Evolutionary conservation across 2,329 filamentous ascomycete species (phyloP), one percentile per base, ranked within the genome.

Genomic region (Pyricularia sp.): DNA sequence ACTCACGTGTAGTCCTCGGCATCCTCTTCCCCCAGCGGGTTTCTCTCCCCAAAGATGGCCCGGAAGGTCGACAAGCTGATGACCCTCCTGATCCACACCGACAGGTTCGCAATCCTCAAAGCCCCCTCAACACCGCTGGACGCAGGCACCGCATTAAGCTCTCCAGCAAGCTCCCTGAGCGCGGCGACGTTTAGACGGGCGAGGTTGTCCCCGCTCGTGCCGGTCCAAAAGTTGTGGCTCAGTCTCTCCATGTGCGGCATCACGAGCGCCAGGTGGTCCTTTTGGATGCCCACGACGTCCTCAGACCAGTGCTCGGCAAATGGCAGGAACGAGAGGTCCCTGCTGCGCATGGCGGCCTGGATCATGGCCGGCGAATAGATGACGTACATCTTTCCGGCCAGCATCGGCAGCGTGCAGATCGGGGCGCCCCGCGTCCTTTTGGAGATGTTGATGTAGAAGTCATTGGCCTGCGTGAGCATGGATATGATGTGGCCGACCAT

Each of bases 371-470:
- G 79, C 5, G 78, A 77, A 63, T 76, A 80, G 26, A 84, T 77
- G n/a, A 80, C 72, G 72, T 85, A 85, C 26, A 82, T 73, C 68
- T 81, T 81, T 55, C 76, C 73, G 65, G 75, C 78, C 30, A 82
- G 74, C 74, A 84, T 80, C 12, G 79, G 80, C 4, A 85, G 73
- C 0, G 83, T 83, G 67, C 20, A 10, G 42, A 55, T n/a, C 17
- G 42, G 20, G 42, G 42, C 42, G 42, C 42, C 42, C 7, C 42
- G 42, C 2, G 20, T n/a, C 42, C 20, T n/a, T n/a, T 55, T 55
- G 17, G 78, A 81, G 68, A 82, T 80, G 2, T 28, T 64, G 25
- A 64, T 64, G 25, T 64, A 28, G 23, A 17, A 31, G 61, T 64
- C 61, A 12, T 31, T 64, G 61, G 25, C 17, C 28, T 28, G 61